A percentile compares a stretch with the other conserved stretches of the same genome.
Conservation (phyloP, 805 yeast species). For the Candida pseudoglaebosa region DNA sequence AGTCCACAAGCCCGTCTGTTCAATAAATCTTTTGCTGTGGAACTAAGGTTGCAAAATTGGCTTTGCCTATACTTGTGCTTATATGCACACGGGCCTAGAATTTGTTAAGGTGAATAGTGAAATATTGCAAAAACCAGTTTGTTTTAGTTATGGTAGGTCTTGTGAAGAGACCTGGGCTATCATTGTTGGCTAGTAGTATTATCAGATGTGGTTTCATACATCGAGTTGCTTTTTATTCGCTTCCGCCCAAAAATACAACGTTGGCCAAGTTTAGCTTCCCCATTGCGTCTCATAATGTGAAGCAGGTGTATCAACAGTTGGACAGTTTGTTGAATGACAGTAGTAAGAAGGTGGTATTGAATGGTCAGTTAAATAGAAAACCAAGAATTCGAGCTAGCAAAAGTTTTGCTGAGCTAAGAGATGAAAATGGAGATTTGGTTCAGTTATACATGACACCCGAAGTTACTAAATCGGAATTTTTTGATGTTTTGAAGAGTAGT, state of each 20-base stretch:
- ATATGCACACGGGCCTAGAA: too few relatives aligned
- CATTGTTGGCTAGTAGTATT: neutral
- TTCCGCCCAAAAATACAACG: slow-evolving; percentile 21
- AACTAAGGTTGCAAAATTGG: too few relatives aligned
- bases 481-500: slow-evolving; percentile 42
- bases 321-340: slow-evolving; percentile 9
- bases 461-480: slow-evolving; percentile 34
- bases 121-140: too few relatives aligned
- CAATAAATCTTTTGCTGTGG: too few relatives aligned
- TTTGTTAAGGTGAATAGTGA: too few relatives aligned
- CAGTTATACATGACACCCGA: slow-evolving; percentile 47
- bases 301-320: slow-evolving; percentile 10
- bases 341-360: slow-evolving; percentile 41
- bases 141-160: too few relatives aligned
- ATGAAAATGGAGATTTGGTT: slow-evolving; percentile 58
- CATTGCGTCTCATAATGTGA: slow-evolving; percentile 27
- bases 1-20: too few relatives aligned
- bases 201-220: neutral
- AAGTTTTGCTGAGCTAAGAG: slow-evolving; percentile 74
- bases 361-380: slow-evolving; percentile 82
- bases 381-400: slow-evolving; percentile 69
- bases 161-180: neutral
- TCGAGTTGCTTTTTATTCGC: slow-evolving; percentile 1
- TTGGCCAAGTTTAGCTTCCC: slow-evolving; percentile 34
- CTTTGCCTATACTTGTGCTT: too few relatives aligned